Base-by-base conservation (phyloP, 768 basidiomycete genomes). In the Tricholoma matsutake region DNA sequence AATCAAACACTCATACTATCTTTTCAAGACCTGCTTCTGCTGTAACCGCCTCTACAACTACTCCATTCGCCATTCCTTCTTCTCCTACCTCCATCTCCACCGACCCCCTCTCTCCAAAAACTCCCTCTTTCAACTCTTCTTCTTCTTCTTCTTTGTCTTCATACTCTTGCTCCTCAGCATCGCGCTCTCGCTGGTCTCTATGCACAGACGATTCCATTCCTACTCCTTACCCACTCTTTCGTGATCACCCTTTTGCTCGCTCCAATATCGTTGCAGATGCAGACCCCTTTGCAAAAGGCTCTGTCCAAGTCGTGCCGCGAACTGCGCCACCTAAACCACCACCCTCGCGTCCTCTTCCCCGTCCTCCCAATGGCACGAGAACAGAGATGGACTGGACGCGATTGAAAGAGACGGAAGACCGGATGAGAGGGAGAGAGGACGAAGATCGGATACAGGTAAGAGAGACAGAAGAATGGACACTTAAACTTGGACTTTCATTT, bases 221-320 rank as follows among this genome's bases (percentile, higher is more conserved):
- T 20, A 35, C 58, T 13, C 61, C 58, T 16, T 66, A 66, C 22
- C 60, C 54, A 55, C 57, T 18, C 28, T 45, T 43, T 14, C 8
- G 35, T 18, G 65, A 59, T 25, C 63, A 66, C 53, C 67, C 66
- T 20, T 68, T 63, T 35, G 54, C 63, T 0, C 49, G 49, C 5
- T 35, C 54, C 3, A 52, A 61, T 16, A 60, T 62, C 53, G 64
- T 47, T 2, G 28, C 56, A 14, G 56, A 31, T 43, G 16, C 57
- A 1, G 70, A 72, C 57, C 71, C 71, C 0, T 72, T 72, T 29
- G 69, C 69, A 1, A 72, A 72, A 13, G 65, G 64, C 43, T 58
- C 54, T 5, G 65, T 72, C 10, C 62, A 69, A 47, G 63, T 72
- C 59, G 63, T 72, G 9, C 58, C 64, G 6, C 67, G 13, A 1